A percentile compares a stretch with the other conserved stretches of the same genome.
These are phyloP conservation scores for Thermomyces lanuginosus DNA, from an alignment of 2,329 filamentous ascomycete species.

Conservation along the genomic window DNA sequence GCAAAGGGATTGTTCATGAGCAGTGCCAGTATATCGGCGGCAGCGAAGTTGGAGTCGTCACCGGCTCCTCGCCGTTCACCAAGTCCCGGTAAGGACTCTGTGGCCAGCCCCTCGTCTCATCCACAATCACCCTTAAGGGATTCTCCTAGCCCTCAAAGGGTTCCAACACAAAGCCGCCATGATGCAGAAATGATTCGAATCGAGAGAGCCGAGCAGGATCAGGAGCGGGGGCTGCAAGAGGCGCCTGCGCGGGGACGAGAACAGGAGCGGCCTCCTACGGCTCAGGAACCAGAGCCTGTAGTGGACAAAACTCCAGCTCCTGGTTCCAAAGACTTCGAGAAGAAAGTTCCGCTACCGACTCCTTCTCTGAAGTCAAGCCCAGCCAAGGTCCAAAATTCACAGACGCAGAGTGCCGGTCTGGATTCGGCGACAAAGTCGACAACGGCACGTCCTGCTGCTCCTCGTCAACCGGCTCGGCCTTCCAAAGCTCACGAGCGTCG, in stretches of 20 bases:
- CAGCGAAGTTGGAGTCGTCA: conserved; percentile 39
- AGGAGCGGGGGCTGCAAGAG: conserved; percentile 22
- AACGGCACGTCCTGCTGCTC: too few species aligned
- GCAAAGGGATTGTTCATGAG: conserved; percentile 76
- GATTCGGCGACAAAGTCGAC: too few species aligned
- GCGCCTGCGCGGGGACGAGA: conserved; percentile 18
- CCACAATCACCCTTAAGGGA: conserved; percentile 8
- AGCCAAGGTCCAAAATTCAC: too few species aligned
- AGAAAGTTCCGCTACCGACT: conserved; percentile 14
- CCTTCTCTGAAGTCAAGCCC: conserved; percentile 10
- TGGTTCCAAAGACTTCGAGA: conserved; percentile 13
- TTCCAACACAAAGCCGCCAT: too few species aligned
- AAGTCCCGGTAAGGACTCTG: too few species aligned
- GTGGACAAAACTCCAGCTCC: too few species aligned
- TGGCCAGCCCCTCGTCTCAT: too few species aligned
- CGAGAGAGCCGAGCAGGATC: conserved; percentile 18
- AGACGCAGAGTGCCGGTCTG: too few species aligned
- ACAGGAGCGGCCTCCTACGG: conserved; percentile 19
- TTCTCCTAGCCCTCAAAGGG: conserved; percentile 10
- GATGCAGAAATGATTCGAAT: too few species aligned
- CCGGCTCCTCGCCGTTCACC: conserved; percentile 22
- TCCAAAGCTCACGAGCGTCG: conserved; percentile 24
- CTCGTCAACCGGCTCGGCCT: conserved; percentile 2
- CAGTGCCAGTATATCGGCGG: conserved; percentile 43
- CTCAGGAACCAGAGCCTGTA: conserved; percentile 16